Evolutionary conservation across 768 basidiomycete species (phyloP).

Genomic region (Agaricus subrufescens): DNA sequence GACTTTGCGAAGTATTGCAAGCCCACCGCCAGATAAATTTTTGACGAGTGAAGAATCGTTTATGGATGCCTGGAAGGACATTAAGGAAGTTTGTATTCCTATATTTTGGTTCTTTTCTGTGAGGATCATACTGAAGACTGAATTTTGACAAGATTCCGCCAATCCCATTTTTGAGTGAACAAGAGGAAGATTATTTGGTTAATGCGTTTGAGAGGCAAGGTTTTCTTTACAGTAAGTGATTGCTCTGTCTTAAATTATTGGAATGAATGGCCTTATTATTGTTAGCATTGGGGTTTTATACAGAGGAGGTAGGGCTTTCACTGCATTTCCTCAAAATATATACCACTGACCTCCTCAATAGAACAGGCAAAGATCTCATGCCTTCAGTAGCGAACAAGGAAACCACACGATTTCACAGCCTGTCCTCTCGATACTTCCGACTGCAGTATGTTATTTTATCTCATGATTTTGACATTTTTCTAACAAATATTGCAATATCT

Average conservation of each 20-base stretch:
- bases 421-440: slow-evolving; percentile 36
- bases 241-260: background rate
- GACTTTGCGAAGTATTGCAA: slow-evolving; percentile 45
- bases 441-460: slow-evolving; percentile 22
- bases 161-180: slow-evolving; percentile 52
- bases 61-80: slow-evolving; percentile 45
- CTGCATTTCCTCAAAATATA: no score
- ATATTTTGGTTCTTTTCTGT: background rate
- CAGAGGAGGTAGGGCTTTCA: slow-evolving; percentile 35
- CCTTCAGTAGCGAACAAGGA: slow-evolving; percentile 35
- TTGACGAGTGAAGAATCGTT: slow-evolving; percentile 46
- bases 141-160: slow-evolving; percentile 45
- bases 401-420: slow-evolving; percentile 41
- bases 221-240: slow-evolving; percentile 55
- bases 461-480: background rate
- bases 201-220: slow-evolving; percentile 55
- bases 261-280: background rate
- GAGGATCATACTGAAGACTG: background rate
- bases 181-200: slow-evolving; percentile 70
- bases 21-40: slow-evolving; percentile 53
- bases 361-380: slow-evolving; percentile 39
- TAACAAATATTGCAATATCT: background rate
- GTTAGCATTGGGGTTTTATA: slow-evolving; percentile 65
- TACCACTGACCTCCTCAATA: slow-evolving; percentile 12
- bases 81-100: slow-evolving; percentile 32